Conservation (phyloP, 495 filamentous ascomycete species). For the Lineolata rhizophorae region DNA sequence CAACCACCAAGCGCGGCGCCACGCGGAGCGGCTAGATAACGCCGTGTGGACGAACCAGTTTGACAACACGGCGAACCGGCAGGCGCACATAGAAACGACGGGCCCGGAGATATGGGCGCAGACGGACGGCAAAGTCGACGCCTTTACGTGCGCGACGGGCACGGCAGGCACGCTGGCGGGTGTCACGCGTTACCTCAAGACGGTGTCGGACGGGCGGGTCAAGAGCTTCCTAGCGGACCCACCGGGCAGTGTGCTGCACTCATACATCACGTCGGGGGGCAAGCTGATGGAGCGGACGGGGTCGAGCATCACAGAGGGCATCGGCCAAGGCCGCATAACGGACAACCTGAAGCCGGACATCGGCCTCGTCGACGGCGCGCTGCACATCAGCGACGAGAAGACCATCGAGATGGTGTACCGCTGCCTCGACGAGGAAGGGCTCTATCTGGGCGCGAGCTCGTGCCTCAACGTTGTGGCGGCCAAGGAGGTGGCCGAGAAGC, state of each 20-base stretch:
- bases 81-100: constrained; percentile 89
- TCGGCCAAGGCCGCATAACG: constrained; percentile 91
- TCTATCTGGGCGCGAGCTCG: constrained; percentile 88
- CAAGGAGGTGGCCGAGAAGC: constrained; percentile 75
- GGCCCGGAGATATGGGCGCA: constrained; percentile 97
- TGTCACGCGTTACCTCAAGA: constrained; percentile 75
- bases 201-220: constrained; percentile 54
- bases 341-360: constrained; percentile 80
- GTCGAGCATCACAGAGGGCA: constrained; percentile 88
- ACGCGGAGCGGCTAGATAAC: constrained; percentile 68
- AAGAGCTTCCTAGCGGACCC: constrained; percentile 85
- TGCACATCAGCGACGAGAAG: constrained; percentile 79
- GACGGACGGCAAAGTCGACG: constrained; percentile 68
- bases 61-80: constrained; percentile 84
- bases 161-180: constrained; percentile 86
- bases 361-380: constrained; percentile 61
- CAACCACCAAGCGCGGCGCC: constrained; percentile 81
- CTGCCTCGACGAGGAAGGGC: constrained; percentile 85
- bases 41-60: constrained; percentile 99
- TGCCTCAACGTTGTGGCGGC: constrained; percentile 89
- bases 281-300: constrained; percentile 62
- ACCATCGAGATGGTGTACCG: constrained; percentile 95
- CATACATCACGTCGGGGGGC: constrained; percentile 72
- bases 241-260: constrained; percentile 77
- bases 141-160: constrained; percentile 87